A percentile compares a stretch with the other conserved stretches of the same genome.
Evolutionary conservation across 768 basidiomycete species (phyloP).

Genomic region (Psilocybe subaeruginosa): DNA sequence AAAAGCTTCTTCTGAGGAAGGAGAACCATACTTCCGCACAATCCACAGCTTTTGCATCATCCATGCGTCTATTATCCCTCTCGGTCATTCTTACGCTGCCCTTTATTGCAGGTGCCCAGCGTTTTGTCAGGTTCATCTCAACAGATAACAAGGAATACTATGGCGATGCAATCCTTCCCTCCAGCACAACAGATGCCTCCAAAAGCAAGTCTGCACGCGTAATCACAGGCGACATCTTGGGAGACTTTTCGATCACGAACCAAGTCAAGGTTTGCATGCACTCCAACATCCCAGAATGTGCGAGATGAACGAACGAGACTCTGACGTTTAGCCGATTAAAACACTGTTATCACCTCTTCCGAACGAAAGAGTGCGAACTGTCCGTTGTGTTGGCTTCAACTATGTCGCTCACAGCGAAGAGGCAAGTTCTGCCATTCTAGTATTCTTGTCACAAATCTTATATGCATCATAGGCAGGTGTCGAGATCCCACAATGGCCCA

Average conservation of each 20-base stretch:
- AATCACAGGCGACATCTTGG: slow-evolving; percentile 38
- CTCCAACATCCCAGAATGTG: neutral
- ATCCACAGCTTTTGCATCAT: neutral
- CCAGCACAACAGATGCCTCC: slow-evolving; percentile 32
- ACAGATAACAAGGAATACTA: slow-evolving; percentile 38
- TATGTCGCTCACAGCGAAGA: slow-evolving; percentile 37
- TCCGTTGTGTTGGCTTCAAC: slow-evolving; percentile 40
- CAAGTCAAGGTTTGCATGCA: slow-evolving; percentile 32
- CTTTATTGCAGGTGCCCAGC: slow-evolving; percentile 30
- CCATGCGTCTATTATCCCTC: neutral
- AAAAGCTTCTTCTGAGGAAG: neutral
- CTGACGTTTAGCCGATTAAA: slow-evolving; percentile 29
- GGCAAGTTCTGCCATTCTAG: slow-evolving; percentile 14
- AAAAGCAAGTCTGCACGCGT: slow-evolving; percentile 34
- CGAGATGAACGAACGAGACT: neutral
- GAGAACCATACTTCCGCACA: neutral
- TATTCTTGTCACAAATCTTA: neutral
- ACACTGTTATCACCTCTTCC: slow-evolving; percentile 37
- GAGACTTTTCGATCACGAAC: slow-evolving; percentile 36
- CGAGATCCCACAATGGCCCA: slow-evolving; percentile 38
- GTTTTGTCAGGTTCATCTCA: slow-evolving; percentile 42
- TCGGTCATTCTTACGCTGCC: slow-evolving; percentile 15
- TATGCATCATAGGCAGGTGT: slow-evolving; percentile 28
- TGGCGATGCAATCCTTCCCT: slow-evolving; percentile 40
- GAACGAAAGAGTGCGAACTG: slow-evolving; percentile 34